Evolutionary conservation across 768 basidiomycete genomes (phyloP), one percentile per base, ranked within the genome.

Genomic region (Lactarius hengduanensis): DNA sequence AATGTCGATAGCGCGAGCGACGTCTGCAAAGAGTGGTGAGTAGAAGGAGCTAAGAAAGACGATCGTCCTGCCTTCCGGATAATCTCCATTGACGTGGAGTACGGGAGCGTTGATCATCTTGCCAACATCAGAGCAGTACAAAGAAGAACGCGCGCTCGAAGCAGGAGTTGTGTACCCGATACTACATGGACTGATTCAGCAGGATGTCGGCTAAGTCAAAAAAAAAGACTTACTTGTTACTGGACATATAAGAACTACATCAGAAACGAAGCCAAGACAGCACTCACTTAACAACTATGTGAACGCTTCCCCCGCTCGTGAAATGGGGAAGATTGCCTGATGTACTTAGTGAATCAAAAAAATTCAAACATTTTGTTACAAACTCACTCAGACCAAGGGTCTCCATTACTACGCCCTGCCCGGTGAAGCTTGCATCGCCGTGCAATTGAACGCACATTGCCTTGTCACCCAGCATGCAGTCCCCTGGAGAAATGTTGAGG

Each of bases 81-180:
- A 79, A 74, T 97, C 95, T 6, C 94, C 94, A 69, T 96, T 97
- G 66, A 95, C 92, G 68, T 96, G 95, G 22, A 96, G 74, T 4
- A 96, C 85, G 1, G 94, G 95, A 0, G 91, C 87, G 65, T 92
- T 89, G 71, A 95, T 88, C 89, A 92, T 92, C 77, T 96, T 96
- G 6, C 89, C 92, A 43, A 92, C 79, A 73, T 94, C 92, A 0
- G 92, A 92, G 72, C 91, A 94, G 73, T 97, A 97, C 40, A 91
- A 73, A 0, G 91, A 93, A 1, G 94, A 95, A 8, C 94, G 85
- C 16, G 92, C 91, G 59, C 83, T 84, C 0, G 91, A 87, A 0
- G 92, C 90, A 0, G 93, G 94, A 0, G 94, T 96, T 0, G 94
- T 96, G 71, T 96, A 96, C 28, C 94, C 94, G 65, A 96, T 92